Evolutionary conservation across 768 basidiomycete genomes (phyloP), one percentile per base, ranked within the genome.

Genomic region (Hortiboletus campestris): DNA sequence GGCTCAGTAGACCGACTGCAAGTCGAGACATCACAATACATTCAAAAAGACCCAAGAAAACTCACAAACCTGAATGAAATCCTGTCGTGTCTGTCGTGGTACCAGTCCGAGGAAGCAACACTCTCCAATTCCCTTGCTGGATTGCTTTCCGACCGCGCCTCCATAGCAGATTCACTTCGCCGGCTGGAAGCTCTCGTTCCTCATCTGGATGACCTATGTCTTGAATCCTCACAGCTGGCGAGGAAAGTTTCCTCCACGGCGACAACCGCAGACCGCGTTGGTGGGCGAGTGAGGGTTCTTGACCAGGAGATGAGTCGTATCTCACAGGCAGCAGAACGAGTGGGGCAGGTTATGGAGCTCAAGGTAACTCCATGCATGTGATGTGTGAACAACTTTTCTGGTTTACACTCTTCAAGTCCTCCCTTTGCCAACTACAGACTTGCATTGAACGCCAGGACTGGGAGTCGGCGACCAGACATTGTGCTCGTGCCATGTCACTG

Each of bases 241-340:
- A 63, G 68, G 5, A 86, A 80, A 54, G 91, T 93, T 16, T 81
- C 81, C 6, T 76, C 72, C n/a, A 93, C 89, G 2, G 90, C 86
- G 1, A 76, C 82, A 60, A 95, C 88, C 12, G 91, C 89, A 12
- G 86, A 94, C 63, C 79, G 95, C 46, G 90, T 99, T 9, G 93
- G 95, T n/a, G 89, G 92, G 32, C 86, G 88, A 46, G 97, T 99
- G 22, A 80, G 89, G 29, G 79, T 83, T 6, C 79, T 99, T 42
- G 97, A 99, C 68, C 88, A 93, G 67, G 94, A 98, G 75, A 95
- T 98, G 86, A 79, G 85, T 17, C 80, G 93, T 51, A 90, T 99
- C 17, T 81, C 86, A 19, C 90, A 93, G 69, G 91, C 94, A 14
- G 84, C 83, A n/a, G 97, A 98, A 55, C 83, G 91, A 48, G 91